Base-by-base conservation (phyloP, 805 yeast genomes). In the Kodamaea kakaduensis region DNA sequence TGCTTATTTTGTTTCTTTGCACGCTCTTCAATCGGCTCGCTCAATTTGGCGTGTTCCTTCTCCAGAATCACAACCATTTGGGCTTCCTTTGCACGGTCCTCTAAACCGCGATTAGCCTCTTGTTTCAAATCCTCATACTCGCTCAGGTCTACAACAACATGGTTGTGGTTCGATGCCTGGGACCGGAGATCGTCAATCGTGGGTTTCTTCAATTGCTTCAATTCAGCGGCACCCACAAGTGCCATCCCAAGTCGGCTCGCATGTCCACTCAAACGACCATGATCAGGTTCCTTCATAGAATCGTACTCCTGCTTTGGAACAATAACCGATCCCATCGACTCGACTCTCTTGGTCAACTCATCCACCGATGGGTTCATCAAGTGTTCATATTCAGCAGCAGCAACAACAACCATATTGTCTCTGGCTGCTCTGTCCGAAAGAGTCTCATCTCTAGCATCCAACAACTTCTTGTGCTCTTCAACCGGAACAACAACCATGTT, bases 21-120 rank as follows among this genome's bases (percentile, higher is more conserved):
- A 17, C 41, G 45, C 5, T 36, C 18, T 18, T 45, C 45, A 18
- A 53, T 34, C 3, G 52, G 14, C 33, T 43, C 46, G 22, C 35
- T 43, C 9, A 81, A 48, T 9, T 52, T 48, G 40, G 73, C 71
- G 36, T 64, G 58, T 25, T 53, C 46, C 10, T 42, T 43, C 19
- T 41, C 28, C 10, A 52, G 54, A 9, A 37, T 32, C n/a, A 41
- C 35, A 6, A 45, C 45, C 32, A 41, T 20, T 32, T 25, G 25
- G 7, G 20, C 27, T 22, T 39, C 34, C 8, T 17, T 29, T 8
- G 46, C 39, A 25, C 34, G 32, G 13, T 37, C 33, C 2, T 31
- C 32, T 17, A 38, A 30, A 17, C 48, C 46, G 1, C 35, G 31
- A 13, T 41, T 34, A 4, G 61, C 60, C 16, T 54, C 48, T 14